Conservation (phyloP, 192 early-diverging fungal species). For the Geosiphon pyriformis region DNA sequence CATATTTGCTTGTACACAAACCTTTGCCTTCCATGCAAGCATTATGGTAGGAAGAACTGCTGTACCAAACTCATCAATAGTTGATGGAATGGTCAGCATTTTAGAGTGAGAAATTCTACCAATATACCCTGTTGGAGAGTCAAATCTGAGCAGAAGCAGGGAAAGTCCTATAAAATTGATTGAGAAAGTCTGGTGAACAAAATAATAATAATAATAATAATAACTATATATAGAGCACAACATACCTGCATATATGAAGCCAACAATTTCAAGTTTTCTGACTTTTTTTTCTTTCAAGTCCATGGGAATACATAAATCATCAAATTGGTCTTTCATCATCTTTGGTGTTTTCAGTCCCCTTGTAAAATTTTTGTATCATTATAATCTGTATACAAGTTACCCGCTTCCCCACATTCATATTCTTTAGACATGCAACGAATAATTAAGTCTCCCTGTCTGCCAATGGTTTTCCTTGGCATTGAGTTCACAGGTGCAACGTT, state of each 20-base stretch:
- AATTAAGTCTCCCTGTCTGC: slow-evolving; percentile 21
- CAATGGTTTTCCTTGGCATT: slow-evolving; percentile 28
- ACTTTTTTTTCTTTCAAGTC: slow-evolving; percentile 16
- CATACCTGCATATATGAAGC: slow-evolving; percentile 24
- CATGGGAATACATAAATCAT: slow-evolving; percentile 1
- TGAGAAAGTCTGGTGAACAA: slow-evolving; percentile 5
- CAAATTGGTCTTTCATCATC: slow-evolving; percentile 25
- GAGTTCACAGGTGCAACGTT: slow-evolving; percentile 14
- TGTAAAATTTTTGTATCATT: slow-evolving; percentile 19
- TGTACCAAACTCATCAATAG: background rate
- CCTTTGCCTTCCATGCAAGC: slow-evolving; percentile 24
- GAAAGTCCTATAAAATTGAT: slow-evolving; percentile 22
- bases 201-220: too few species aligned
- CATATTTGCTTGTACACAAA: slow-evolving; percentile 4
- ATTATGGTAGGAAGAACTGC: slow-evolving; percentile 11
- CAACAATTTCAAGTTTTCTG: slow-evolving; percentile 14
- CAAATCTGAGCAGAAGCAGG: slow-evolving; percentile 13
- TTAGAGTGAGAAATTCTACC: slow-evolving; percentile 9
- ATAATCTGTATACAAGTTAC: background rate
- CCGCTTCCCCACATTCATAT: slow-evolving; percentile 19
- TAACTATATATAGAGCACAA: background rate
- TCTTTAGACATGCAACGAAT: slow-evolving; percentile 9
- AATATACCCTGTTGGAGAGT: slow-evolving; percentile 17
- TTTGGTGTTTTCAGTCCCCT: slow-evolving; percentile 20
- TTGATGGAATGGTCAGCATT: slow-evolving; percentile 12